These are phyloP conservation scores for Rubroboletus satanas DNA, from an alignment of 768 basidiomycete species.

Conservation along the genomic window DNA sequence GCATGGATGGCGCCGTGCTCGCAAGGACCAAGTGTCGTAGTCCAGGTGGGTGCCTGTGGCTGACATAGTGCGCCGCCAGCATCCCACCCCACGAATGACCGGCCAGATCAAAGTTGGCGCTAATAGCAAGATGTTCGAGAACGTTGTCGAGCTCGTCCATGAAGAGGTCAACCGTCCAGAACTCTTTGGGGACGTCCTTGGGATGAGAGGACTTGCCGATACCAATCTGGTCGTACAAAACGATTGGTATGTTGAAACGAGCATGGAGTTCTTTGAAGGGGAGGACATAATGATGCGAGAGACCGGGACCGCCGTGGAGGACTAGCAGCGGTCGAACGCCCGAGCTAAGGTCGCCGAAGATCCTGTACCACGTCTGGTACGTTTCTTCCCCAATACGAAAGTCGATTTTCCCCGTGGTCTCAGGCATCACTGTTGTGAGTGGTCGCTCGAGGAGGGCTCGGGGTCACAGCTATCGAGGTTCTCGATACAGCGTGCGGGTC, in stretches of 20 bases:
- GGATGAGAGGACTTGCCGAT: slow-evolving; percentile 44
- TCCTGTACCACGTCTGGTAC: slow-evolving; percentile 43
- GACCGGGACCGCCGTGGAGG: slow-evolving; percentile 45
- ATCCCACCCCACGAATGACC: slow-evolving; percentile 63
- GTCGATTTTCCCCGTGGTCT: slow-evolving; percentile 19
- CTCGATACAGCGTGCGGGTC: no score
- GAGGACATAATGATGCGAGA: slow-evolving; percentile 39
- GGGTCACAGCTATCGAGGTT: no score
- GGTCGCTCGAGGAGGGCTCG: no score
- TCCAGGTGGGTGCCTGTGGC: slow-evolving; percentile 36
- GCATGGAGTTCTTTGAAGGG: slow-evolving; percentile 34
- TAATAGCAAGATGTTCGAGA: slow-evolving; percentile 40
- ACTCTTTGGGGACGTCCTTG: slow-evolving; percentile 19
- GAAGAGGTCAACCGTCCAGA: slow-evolving; percentile 49
- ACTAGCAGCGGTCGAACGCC: slow-evolving; percentile 36
- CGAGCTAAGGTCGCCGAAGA: slow-evolving; percentile 38
- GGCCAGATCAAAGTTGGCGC: slow-evolving; percentile 39
- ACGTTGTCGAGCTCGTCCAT: slow-evolving; percentile 52
- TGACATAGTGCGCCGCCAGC: slow-evolving; percentile 41
- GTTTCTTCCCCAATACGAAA: slow-evolving; percentile 19
- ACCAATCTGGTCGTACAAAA: slow-evolving; percentile 53
- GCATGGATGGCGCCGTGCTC: slow-evolving; percentile 31
- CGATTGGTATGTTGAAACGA: slow-evolving; percentile 34
- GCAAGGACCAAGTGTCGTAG: slow-evolving; percentile 35
- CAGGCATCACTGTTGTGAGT: slow-evolving; percentile 10